phyloP scores from a whole-genome alignment of 2,329 filamentous ascomycete genomes.

The Paracoccidioides brasiliensis region DNA sequence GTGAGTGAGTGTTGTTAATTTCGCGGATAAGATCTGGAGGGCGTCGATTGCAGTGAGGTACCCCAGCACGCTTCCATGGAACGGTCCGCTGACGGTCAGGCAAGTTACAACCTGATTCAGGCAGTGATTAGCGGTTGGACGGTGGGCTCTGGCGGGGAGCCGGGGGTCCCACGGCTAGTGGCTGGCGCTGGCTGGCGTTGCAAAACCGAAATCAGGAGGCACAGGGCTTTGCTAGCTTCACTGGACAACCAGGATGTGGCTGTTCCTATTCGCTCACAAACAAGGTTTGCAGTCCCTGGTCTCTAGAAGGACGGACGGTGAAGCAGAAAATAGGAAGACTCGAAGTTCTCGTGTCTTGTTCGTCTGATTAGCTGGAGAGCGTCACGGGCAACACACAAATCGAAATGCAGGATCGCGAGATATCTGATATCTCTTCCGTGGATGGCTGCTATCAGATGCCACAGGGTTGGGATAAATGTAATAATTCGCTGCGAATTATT shows the following conservation, averaged over 20 bases:
- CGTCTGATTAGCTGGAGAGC: background rate
- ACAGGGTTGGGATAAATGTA: background rate
- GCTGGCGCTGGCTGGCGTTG: background rate
- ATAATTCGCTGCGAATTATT: no score
- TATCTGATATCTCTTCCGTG: background rate
- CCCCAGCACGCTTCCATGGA: conserved; percentile 2
- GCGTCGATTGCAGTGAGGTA: background rate
- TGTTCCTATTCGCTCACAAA: background rate
- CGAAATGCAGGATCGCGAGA: background rate
- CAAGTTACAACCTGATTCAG: background rate
- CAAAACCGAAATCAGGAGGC: background rate
- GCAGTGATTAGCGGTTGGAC: background rate
- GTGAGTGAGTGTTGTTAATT: background rate
- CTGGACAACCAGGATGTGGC: background rate
- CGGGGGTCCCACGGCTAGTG: background rate
- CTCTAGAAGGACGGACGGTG: background rate
- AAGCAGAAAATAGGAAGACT: background rate
- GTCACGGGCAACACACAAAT: background rate
- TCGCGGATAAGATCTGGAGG: background rate
- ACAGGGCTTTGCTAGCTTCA: background rate
- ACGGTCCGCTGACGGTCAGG: conserved; percentile 1
- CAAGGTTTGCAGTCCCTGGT: background rate
- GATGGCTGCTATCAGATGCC: background rate
- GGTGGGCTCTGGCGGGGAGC: background rate
- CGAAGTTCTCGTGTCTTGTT: background rate